Conservation (phyloP, 805 yeast genomes). For the Lipomyces chichibuensis region DNA sequence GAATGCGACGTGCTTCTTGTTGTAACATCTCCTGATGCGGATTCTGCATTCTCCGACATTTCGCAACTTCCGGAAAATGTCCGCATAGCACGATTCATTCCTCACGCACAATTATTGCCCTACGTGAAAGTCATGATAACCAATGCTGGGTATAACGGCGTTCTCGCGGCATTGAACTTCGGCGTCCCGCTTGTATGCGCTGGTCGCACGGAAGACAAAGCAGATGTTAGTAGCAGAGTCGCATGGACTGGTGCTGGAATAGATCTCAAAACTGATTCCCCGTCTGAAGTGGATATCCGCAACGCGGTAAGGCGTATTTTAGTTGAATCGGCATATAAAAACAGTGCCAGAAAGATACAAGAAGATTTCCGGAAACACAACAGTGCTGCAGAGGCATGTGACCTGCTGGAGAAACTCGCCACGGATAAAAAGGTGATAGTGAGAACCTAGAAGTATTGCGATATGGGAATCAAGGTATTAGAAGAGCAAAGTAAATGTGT, state of each 20-base stretch:
- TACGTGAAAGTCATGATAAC: neutral
- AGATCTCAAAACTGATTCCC: neutral
- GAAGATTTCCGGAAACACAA: neutral
- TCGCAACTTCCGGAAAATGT: neutral
- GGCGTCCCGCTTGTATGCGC: neutral
- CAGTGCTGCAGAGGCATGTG: neutral
- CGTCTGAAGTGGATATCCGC: neutral
- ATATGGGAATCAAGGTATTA: too few species aligned
- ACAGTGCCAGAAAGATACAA: neutral
- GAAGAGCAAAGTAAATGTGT: too few species aligned
- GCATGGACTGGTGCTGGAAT: neutral
- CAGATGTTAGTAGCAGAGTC: neutral
- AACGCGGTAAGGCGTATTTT: neutral
- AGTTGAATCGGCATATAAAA: neutral
- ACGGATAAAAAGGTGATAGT: neutral
- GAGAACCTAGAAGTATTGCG: too few species aligned
- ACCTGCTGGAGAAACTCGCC: neutral
- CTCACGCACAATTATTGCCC: neutral
- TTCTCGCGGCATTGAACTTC: neutral
- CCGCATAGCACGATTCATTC: neutral
- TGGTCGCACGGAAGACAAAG: slow-evolving; percentile 1
- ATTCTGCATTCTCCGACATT: neutral
- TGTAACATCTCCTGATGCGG: neutral
- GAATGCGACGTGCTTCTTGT: neutral
- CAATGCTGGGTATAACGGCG: neutral